Conservation (phyloP, 2,329 filamentous ascomycete species). For the Aspergillus candidus region DNA sequence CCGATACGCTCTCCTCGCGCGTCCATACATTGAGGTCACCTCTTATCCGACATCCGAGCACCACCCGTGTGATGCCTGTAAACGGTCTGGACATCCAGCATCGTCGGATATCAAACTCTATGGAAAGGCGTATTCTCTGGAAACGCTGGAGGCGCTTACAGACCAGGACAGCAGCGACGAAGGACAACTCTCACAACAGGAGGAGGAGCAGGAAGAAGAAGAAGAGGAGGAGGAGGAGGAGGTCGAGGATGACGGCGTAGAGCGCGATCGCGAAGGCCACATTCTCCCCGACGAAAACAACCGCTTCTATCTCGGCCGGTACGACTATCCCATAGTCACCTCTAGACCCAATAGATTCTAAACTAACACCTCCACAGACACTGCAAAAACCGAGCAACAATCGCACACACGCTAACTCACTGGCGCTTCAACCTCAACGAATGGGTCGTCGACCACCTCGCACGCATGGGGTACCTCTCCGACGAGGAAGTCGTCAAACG, state of each 20-base stretch:
- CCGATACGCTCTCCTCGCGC: conserved; percentile 56
- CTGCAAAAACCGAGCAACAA: conserved; percentile 60
- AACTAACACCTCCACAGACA: conserved; percentile 27
- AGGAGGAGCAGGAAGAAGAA: conserved; percentile 21
- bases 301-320: conserved; percentile 51
- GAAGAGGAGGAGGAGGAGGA: conserved; percentile 30
- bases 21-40: conserved; percentile 55
- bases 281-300: conserved; percentile 39
- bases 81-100: conserved; percentile 61
- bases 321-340: no score
- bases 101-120: conserved; percentile 58
- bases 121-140: conserved; percentile 60
- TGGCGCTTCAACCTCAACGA: conserved; percentile 71
- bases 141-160: conserved; percentile 59
- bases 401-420: conserved; percentile 66
- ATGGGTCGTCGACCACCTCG: conserved; percentile 60
- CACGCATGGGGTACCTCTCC: conserved; percentile 52
- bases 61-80: conserved; percentile 63
- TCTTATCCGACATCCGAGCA: conserved; percentile 39
- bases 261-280: conserved; percentile 36
- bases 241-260: conserved; percentile 16
- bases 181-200: conserved; percentile 10
- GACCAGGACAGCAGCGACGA: conserved; percentile 42
- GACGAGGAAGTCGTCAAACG: conserved; percentile 55
- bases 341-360: neutral